These are phyloP conservation scores for Candida maris DNA, from an alignment of 805 yeast genomes.

Conservation along the genomic window DNA sequence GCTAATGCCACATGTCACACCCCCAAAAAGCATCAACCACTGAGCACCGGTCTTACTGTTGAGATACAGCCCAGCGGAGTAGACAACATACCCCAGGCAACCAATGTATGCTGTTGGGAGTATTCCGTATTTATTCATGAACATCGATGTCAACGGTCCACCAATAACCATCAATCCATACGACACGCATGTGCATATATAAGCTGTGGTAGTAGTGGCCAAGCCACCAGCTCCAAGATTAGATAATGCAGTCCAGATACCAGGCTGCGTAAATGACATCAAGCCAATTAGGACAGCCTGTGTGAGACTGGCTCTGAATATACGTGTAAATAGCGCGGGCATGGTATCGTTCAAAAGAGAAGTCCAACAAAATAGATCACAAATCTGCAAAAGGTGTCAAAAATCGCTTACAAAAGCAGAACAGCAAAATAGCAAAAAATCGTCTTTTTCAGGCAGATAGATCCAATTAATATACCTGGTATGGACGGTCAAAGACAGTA, in stretches of 20 bases:
- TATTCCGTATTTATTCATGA: slow-evolving; percentile 23
- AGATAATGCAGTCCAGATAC: slow-evolving; percentile 10
- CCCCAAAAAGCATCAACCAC: slow-evolving; percentile 24
- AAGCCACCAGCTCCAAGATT: slow-evolving; percentile 14
- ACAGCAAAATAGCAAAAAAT: too few species aligned
- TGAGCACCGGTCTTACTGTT: slow-evolving; percentile 27
- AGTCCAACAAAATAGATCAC: too few species aligned
- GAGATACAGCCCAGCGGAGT: slow-evolving; percentile 26
- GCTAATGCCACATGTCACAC: slow-evolving; percentile 22
- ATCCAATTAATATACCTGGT: too few species aligned
- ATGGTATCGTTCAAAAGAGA: too few species aligned
- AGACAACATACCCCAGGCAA: slow-evolving; percentile 24
- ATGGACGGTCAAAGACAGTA: too few species aligned
- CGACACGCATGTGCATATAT: slow-evolving; percentile 8
- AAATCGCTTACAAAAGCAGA: too few species aligned
- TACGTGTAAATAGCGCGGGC: too few species aligned
- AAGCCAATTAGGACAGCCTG: slow-evolving; percentile 14
- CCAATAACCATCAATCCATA: slow-evolving; percentile 22
- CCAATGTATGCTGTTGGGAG: slow-evolving; percentile 19
- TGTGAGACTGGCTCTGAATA: slow-evolving; percentile 6
- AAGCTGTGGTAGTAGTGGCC: slow-evolving; percentile 6
- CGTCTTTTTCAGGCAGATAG: too few species aligned
- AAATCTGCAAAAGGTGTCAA: too few species aligned
- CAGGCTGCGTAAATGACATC: slow-evolving; percentile 12
- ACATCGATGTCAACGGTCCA: slow-evolving; percentile 20